Conservation (phyloP, 2,329 filamentous ascomycete species). For the Sclerotinia glacialis region DNA sequence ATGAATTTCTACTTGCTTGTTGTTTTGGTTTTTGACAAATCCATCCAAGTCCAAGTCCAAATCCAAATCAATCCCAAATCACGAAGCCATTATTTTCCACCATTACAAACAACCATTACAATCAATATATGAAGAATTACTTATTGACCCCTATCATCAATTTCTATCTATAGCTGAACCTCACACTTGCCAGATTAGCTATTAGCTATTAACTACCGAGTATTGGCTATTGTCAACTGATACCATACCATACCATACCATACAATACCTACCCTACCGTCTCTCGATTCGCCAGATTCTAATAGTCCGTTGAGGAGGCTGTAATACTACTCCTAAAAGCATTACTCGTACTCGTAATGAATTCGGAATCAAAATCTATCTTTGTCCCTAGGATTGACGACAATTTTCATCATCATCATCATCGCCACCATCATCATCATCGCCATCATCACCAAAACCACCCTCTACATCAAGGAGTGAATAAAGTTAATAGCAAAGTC, state of each 20-base stretch:
- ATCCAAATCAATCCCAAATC: not conserved
- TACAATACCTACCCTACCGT: not conserved
- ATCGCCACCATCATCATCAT: too few species aligned
- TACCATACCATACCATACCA: not conserved
- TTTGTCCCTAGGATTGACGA: not conserved
- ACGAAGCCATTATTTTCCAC: not conserved
- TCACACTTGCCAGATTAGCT: not conserved
- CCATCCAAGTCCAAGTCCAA: too few species aligned
- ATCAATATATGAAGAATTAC: not conserved
- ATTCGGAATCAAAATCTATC: constrained; percentile 3
- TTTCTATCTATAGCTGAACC: not conserved
- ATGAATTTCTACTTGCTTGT: not conserved
- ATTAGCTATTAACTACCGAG: too few species aligned
- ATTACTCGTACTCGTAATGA: constrained; percentile 5
- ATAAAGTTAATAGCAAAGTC: not conserved
- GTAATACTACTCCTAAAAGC: too few species aligned
- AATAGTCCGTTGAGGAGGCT: not conserved
- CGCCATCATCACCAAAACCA: not conserved
- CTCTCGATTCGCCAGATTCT: not conserved
- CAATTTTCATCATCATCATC: not conserved
- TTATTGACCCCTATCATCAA: not conserved
- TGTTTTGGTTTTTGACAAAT: not conserved
- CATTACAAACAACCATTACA: too few species aligned
- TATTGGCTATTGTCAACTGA: not conserved
- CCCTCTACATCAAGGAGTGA: not conserved